Evolutionary conservation across 2,329 filamentous ascomycete species (phyloP), one percentile per base, ranked within the genome.

Genomic region (Aspergillus sp.): DNA sequence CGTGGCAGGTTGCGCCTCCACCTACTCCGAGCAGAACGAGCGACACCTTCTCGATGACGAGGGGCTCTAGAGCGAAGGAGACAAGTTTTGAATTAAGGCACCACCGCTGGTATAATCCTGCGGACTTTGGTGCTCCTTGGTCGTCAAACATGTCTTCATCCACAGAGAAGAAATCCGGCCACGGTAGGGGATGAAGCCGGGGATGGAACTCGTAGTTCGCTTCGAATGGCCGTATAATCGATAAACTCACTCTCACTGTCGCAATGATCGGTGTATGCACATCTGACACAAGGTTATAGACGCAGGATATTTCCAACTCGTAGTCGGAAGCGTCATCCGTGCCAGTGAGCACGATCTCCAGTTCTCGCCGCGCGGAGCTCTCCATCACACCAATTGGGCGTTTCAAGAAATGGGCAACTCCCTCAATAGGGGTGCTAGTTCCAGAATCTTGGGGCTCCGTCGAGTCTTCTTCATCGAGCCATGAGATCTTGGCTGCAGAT

Each of bases 191-290:
- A 69, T 97, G 88, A 3, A 96, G 78, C 9, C 88, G 83, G 10
- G 94, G 91, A 11, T 87, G 80, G 56, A 97, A 84, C 57, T 95
- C 90, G 69, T 96, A 97, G 64, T 89, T 94, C 14, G 91, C 89
- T 72, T 96, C 91, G 63, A 99, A 97, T 0, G 93, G 91, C 46
- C 85, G 87, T 49, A 90, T 84, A 50, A 97, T 81, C 34, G 85
- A 82, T 4, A 97, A 71, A 49, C 87, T 85, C 36, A 88, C 80
- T 1, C 84, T 79, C 19, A 88, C 74, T 2, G 81, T 83, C 70
- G 95, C 93, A 34, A 86, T 84, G 36, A 97, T 88, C 1, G 88
- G 86, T 1, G 91, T 96, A 47, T 88, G 87, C 0, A 85, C 77
- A 66, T 97, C 92, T 5, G 89, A 88, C 2, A 86, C 77, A 1